Percentiles rank a stretch among this genome's conserved stretches.
phyloP scores from a whole-genome alignment of 768 basidiomycete genomes.

The Rhizopogon sp. region DNA sequence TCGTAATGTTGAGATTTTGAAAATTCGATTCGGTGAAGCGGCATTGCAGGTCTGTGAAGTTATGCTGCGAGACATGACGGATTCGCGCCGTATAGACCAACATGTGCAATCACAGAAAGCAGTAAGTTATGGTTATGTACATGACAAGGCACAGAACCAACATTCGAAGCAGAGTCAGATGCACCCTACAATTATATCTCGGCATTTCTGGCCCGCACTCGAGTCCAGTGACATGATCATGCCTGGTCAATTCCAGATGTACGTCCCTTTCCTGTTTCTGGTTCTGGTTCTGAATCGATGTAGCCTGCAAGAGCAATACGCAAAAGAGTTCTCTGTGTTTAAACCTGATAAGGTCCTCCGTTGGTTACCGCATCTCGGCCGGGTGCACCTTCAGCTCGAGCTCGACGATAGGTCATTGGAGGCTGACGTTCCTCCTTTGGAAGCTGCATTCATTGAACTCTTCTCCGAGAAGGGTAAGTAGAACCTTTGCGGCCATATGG shows the following conservation, averaged over 20 bases:
- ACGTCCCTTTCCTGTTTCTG: slow-evolving; percentile 20
- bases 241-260: slow-evolving; percentile 85
- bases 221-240: slow-evolving; percentile 69
- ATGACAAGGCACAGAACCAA: not conserved
- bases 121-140: slow-evolving; percentile 35
- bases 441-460: slow-evolving; percentile 86
- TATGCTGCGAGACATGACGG: slow-evolving; percentile 96
- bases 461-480: slow-evolving; percentile 66
- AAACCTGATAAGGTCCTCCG: slow-evolving; percentile 91
- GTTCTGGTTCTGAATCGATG: slow-evolving; percentile 1
- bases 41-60: slow-evolving; percentile 95
- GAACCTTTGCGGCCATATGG: not conserved
- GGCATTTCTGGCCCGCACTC: slow-evolving; percentile 91
- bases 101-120: slow-evolving; percentile 72
- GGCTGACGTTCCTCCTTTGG: slow-evolving; percentile 77
- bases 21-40: slow-evolving; percentile 92
- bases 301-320: slow-evolving; percentile 75
- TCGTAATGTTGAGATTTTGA: slow-evolving; percentile 88
- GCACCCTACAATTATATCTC: slow-evolving; percentile 88
- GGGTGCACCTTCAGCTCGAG: slow-evolving; percentile 73
- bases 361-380: slow-evolving; percentile 89
- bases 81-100: slow-evolving; percentile 86
- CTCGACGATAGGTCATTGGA: slow-evolving; percentile 75
- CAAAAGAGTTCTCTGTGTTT: slow-evolving; percentile 70
- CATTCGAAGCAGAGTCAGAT: slow-evolving; percentile 51